Evolutionary conservation across 2,329 filamentous ascomycete species (phyloP).

Genomic region (Cladosporium sp.): DNA sequence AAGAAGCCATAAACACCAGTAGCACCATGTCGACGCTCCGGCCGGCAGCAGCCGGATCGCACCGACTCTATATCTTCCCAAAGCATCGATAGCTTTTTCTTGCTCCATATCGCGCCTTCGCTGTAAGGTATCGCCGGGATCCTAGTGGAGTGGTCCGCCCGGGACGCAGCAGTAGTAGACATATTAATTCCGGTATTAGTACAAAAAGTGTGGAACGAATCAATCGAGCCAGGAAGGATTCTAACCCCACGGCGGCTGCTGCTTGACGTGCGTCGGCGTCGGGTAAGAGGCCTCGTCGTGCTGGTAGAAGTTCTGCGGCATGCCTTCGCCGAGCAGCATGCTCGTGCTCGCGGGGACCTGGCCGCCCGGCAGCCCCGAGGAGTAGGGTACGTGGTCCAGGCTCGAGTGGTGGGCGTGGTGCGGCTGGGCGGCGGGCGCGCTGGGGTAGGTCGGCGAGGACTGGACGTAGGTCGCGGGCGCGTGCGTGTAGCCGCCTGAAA

Average conservation of each 20-base stretch:
- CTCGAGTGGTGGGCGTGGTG: slow-evolving; percentile 11
- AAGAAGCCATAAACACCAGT: neutral
- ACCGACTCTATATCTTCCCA: neutral
- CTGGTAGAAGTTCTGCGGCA: slow-evolving; percentile 10
- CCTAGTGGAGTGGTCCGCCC: slow-evolving; percentile 28
- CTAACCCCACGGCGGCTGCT: slow-evolving; percentile 5
- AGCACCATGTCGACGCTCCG: neutral
- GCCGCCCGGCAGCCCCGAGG: neutral
- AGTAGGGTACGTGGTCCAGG: slow-evolving; percentile 2
- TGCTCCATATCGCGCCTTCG: slow-evolving; percentile 7
- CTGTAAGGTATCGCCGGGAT: neutral
- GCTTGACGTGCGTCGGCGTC: slow-evolving; percentile 9
- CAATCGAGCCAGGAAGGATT: neutral
- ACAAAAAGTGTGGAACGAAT: neutral
- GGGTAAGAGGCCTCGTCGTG: slow-evolving; percentile 11
- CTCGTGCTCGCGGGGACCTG: neutral
- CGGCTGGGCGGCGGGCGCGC: slow-evolving; percentile 1
- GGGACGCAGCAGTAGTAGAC: slow-evolving; percentile 14
- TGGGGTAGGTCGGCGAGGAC: slow-evolving; percentile 9
- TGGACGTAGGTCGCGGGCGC: slow-evolving; percentile 4
- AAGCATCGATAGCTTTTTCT: neutral
- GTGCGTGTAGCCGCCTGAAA: slow-evolving; percentile 8
- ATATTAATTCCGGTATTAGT: slow-evolving; percentile 4
- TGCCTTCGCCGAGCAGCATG: slow-evolving; percentile 4
- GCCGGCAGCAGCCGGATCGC: neutral